These are phyloP conservation scores for Tephrocybe sp. DNA, from an alignment of 768 basidiomycete species.

Conservation along the genomic window DNA sequence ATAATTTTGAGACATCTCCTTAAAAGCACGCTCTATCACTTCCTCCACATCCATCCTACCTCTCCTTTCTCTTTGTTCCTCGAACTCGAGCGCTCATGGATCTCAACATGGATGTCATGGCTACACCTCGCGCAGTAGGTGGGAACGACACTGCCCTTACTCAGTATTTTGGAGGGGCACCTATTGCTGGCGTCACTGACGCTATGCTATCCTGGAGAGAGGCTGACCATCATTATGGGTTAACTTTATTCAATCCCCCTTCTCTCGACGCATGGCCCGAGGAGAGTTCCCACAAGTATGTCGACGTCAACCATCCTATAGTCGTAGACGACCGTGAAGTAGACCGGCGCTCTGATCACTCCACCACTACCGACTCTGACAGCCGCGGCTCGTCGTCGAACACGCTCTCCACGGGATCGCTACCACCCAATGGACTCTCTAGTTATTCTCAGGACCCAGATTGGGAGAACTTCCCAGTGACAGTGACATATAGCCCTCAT, in stretches of 20 bases:
- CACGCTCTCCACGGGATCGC: slow-evolving; percentile 9
- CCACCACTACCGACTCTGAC: slow-evolving; percentile 15
- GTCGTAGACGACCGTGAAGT: slow-evolving; percentile 15
- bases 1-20: slow-evolving; percentile 12
- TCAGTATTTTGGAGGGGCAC: slow-evolving; percentile 9
- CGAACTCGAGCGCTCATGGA: slow-evolving; percentile 9
- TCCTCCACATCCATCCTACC: slow-evolving; percentile 2
- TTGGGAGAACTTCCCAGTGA: slow-evolving; percentile 9
- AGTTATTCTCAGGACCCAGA: slow-evolving; percentile 8
- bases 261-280: slow-evolving; percentile 10
- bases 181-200: not conserved
- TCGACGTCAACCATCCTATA: slow-evolving; percentile 11
- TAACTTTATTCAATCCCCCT: slow-evolving; percentile 5
- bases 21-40: slow-evolving; percentile 7
- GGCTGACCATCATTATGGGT: slow-evolving; percentile 13
- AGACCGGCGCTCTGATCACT: slow-evolving; percentile 18
- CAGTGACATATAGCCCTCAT: slow-evolving; percentile 7
- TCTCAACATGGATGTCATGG: slow-evolving; percentile 12
- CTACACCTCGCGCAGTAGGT: slow-evolving; percentile 15
- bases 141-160: slow-evolving; percentile 7
- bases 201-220: slow-evolving; percentile 11
- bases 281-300: slow-evolving; percentile 10
- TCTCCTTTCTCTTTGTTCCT: slow-evolving; percentile 1
- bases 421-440: slow-evolving; percentile 7
- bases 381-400: slow-evolving; percentile 18